A percentile compares a stretch with the other conserved stretches of the same genome.
phyloP scores from a whole-genome alignment of 1,284 basidiomycete species.

The Melanopsichium pennsylvanicum region DNA sequence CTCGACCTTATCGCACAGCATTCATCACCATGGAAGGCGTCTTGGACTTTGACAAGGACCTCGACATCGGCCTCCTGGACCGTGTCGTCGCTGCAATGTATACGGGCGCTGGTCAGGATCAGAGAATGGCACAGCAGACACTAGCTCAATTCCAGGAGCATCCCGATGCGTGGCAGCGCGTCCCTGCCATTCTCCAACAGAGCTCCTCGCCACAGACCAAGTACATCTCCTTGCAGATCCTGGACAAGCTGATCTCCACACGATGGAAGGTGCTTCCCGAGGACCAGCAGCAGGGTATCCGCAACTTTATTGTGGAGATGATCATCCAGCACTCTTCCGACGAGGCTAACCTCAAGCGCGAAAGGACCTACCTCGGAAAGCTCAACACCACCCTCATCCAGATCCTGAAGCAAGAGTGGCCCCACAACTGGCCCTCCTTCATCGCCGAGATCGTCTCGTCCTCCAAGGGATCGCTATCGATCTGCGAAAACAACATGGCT shows the following conservation, averaged over 20 bases:
- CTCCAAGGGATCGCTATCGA: slow-evolving; percentile 91
- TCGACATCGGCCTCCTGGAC: slow-evolving; percentile 63
- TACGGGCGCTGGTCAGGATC: slow-evolving; percentile 55
- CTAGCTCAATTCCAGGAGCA: slow-evolving; percentile 86
- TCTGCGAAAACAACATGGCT: slow-evolving; percentile 99
- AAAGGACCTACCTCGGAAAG: slow-evolving; percentile 97
- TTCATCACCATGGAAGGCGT: slow-evolving; percentile 51
- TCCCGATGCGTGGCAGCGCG: slow-evolving; percentile 97
- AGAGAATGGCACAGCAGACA: slow-evolving; percentile 62
- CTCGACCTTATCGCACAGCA: background rate
- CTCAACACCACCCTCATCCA: slow-evolving; percentile 95
- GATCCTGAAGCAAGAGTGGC: slow-evolving; percentile 99
- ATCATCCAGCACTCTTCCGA: slow-evolving; percentile 92
- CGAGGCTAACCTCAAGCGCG: slow-evolving; percentile 77
- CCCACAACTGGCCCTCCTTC: slow-evolving; percentile 98
- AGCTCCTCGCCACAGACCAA: slow-evolving; percentile 89
- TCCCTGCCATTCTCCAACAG: slow-evolving; percentile 89
- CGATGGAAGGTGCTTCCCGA: slow-evolving; percentile 96
- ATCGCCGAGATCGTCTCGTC: slow-evolving; percentile 97
- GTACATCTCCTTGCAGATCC: slow-evolving; percentile 64
- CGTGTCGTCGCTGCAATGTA: slow-evolving; percentile 63
- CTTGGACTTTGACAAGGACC: slow-evolving; percentile 63
- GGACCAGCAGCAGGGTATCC: slow-evolving; percentile 80
- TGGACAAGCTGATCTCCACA: slow-evolving; percentile 79
- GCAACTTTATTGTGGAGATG: slow-evolving; percentile 94